Conservation (phyloP, 176 grass and related monocot species). For the Chrysopogon serrulatus region DNA sequence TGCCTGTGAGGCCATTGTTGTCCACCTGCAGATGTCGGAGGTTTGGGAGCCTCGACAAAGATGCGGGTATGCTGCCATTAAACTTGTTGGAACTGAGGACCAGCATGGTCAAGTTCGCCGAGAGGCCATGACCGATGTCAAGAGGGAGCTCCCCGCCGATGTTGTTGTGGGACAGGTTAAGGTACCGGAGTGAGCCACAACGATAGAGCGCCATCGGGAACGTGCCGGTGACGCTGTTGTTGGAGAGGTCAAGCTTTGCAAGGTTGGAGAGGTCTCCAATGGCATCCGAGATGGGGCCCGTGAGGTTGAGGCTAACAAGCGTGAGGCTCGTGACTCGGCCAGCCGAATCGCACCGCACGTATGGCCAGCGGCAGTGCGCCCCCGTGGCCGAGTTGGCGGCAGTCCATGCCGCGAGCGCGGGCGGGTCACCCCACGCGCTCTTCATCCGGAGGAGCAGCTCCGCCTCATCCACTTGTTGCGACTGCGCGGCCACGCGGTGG, state of each 20-base stretch:
- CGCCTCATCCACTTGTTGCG: too few species aligned
- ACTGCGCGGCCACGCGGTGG: too few species aligned
- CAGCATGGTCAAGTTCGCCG: not conserved
- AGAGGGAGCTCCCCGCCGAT: constrained; percentile 36
- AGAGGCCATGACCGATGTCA: constrained; percentile 26
- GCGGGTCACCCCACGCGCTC: constrained; percentile 28
- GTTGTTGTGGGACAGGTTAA: constrained; percentile 33
- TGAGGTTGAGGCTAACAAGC: constrained; percentile 6
- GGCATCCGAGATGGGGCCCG: constrained; percentile 17
- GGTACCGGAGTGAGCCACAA: constrained; percentile 16
- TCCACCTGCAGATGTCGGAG: not conserved
- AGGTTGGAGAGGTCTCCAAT: not conserved
- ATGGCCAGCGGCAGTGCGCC: constrained; percentile 46
- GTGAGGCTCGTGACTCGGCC: constrained; percentile 22
- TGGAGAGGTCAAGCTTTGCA: not conserved
- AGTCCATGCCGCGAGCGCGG: constrained; percentile 35
- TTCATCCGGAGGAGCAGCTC: constrained; percentile 45
- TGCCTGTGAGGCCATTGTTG: not conserved
- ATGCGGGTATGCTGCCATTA: too few species aligned
- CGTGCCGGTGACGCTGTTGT: not conserved
- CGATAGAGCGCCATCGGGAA: constrained; percentile 35
- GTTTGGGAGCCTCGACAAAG: not conserved
- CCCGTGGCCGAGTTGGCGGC: not conserved
- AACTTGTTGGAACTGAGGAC: not conserved
- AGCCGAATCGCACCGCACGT: constrained; percentile 19